Evolutionary conservation across 116 monocot genomes (phyloP).

Genomic region (Cymodocea nodosa): DNA sequence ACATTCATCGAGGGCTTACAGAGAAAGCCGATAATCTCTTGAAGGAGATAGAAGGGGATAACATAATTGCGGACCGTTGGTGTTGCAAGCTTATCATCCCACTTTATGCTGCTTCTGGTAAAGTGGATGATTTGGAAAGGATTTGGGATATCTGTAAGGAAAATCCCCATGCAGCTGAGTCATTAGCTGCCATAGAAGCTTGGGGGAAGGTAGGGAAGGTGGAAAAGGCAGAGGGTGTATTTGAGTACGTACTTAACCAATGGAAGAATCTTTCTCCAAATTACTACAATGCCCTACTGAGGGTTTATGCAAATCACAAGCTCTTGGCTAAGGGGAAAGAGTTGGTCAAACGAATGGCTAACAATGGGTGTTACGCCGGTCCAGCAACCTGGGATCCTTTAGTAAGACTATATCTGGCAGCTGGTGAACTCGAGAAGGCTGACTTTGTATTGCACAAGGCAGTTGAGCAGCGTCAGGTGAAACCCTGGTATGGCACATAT

Average conservation of each 20-base stretch:
- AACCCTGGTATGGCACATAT: slow-evolving; percentile 43
- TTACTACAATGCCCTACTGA: slow-evolving; percentile 43
- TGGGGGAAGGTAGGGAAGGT: slow-evolving; percentile 56
- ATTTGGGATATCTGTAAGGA: slow-evolving; percentile 52
- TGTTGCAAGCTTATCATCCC: slow-evolving; percentile 41
- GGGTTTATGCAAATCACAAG: slow-evolving; percentile 60
- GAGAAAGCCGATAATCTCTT: slow-evolving; percentile 38
- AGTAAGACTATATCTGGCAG: slow-evolving; percentile 47
- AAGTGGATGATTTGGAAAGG: slow-evolving; percentile 52
- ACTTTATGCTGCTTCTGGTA: slow-evolving; percentile 49
- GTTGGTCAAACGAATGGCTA: slow-evolving; percentile 48
- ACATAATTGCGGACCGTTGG: slow-evolving; percentile 26
- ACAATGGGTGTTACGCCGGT: slow-evolving; percentile 28
- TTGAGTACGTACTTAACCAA: slow-evolving; percentile 36
- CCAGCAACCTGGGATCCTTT: slow-evolving; percentile 63
- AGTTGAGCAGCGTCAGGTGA: slow-evolving; percentile 20
- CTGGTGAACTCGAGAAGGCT: slow-evolving; percentile 75
- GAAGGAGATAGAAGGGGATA: slow-evolving; percentile 62
- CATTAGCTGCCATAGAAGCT: slow-evolving; percentile 50
- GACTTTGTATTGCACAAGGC: slow-evolving; percentile 57
- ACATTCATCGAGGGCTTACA: slow-evolving; percentile 32
- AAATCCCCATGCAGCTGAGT: slow-evolving; percentile 34
- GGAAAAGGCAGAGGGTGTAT: slow-evolving; percentile 52
- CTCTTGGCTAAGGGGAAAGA: slow-evolving; percentile 62
- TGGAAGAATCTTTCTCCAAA: slow-evolving; percentile 37